Conservation (phyloP, 257 asterid species). For the Fraxinus quadrangulata region DNA sequence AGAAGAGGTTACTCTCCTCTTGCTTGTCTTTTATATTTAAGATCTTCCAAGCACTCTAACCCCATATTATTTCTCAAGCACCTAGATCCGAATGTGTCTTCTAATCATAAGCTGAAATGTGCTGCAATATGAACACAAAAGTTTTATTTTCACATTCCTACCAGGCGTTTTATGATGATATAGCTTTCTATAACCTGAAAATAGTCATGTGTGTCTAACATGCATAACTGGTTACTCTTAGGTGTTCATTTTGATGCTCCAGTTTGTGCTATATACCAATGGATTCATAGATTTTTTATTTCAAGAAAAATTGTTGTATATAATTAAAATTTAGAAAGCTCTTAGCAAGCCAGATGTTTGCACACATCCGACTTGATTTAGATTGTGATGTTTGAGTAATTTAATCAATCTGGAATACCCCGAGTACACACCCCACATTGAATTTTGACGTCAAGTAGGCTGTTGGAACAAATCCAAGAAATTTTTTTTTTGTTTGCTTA, state of each 20-base stretch:
- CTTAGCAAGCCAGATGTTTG: neutral
- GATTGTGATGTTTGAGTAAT: neutral
- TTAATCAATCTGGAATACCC: neutral
- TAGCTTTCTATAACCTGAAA: neutral
- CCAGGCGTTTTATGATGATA: neutral
- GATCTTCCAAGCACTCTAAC: neutral
- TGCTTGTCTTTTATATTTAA: constrained; percentile 22
- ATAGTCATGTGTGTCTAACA: neutral
- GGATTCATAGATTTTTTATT: neutral
- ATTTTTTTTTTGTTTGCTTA: neutral
- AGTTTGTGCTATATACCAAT: neutral
- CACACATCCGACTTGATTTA: neutral
- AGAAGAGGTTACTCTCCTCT: constrained; percentile 67
- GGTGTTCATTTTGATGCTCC: neutral
- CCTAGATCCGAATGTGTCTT: neutral
- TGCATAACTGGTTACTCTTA: neutral
- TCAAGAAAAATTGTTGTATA: neutral
- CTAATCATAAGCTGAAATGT: neutral
- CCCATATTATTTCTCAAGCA: neutral
- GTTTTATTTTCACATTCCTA: neutral
- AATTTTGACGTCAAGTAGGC: neutral
- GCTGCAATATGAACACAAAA: neutral
- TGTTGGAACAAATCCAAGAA: neutral
- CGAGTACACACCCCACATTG: neutral
- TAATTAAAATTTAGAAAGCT: neutral